Evolutionary conservation across 495 filamentous ascomycete species (phyloP).

Genomic region (Tuber magnatum): DNA sequence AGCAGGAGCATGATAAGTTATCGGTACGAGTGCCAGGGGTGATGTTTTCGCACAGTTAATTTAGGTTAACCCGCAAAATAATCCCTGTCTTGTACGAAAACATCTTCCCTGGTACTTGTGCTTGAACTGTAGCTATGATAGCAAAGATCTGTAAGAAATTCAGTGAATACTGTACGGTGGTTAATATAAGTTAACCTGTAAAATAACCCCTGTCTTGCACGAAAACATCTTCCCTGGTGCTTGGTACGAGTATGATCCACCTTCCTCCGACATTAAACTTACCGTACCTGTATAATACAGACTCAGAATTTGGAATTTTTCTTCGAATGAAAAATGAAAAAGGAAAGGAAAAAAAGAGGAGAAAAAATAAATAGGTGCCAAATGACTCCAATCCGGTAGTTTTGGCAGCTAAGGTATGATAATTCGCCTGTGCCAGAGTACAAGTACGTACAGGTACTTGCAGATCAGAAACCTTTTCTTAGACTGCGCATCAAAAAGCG

Average conservation of each 20-base stretch:
- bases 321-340: no score
- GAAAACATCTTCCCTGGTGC: not conserved
- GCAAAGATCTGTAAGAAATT: not conserved
- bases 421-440: no score
- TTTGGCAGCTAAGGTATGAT: not conserved
- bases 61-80: no score
- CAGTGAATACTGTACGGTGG: no score
- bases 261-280: not conserved
- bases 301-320: no score
- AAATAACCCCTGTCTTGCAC: not conserved
- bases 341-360: no score
- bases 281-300: no score
- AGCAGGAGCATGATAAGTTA: no score
- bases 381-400: not conserved
- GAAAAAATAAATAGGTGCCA: no score
- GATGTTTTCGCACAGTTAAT: no score
- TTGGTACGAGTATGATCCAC: not conserved
- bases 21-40: not conserved
- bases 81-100: no score
- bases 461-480: not conserved
- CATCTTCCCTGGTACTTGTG: no score
- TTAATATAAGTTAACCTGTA: not conserved
- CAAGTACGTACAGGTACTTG: not conserved
- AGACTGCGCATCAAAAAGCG: not conserved
- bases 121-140: not conserved